Percentiles rank a stretch among this genome's conserved stretches.
Conservation (phyloP, 2,329 filamentous ascomycete species). For the Aspergillus transmontanensis region DNA sequence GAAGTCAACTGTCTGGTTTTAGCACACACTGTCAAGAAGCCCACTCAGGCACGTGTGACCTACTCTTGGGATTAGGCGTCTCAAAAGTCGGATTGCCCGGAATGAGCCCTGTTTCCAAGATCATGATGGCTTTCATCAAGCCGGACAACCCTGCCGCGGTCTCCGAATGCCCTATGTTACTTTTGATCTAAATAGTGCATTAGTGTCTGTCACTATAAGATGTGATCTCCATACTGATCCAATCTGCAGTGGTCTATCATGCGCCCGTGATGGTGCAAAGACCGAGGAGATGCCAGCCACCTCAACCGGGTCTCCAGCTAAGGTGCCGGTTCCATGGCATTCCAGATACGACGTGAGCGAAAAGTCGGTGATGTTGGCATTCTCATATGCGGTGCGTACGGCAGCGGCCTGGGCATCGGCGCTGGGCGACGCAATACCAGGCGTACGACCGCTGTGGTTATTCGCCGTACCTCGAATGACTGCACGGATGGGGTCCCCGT, state of each 20-base stretch:
- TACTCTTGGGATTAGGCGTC: constrained; percentile 19
- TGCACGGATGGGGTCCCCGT: constrained; percentile 30
- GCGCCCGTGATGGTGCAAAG: neutral
- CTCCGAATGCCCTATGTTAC: constrained; percentile 23
- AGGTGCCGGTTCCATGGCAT: constrained; percentile 38
- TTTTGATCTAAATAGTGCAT: constrained; percentile 41
- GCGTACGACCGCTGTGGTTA: constrained; percentile 25
- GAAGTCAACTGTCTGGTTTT: constrained; percentile 4
- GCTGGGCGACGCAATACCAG: constrained; percentile 25
- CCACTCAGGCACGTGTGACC: neutral
- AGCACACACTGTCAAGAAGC: neutral
- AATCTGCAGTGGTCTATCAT: constrained; percentile 7
- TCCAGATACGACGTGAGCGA: constrained; percentile 37
- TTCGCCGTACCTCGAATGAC: constrained; percentile 26
- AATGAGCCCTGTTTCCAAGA: constrained; percentile 22
- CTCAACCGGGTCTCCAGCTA: constrained; percentile 10
- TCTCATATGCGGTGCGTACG: constrained; percentile 34
- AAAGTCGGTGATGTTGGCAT: constrained; percentile 27
- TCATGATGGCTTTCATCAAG: constrained; percentile 24
- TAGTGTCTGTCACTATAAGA: neutral
- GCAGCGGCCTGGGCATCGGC: constrained; percentile 26
- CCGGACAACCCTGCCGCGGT: constrained; percentile 17
- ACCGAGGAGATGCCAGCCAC: constrained; percentile 4
- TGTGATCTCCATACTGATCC: constrained; percentile 46
- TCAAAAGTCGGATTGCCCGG: constrained; percentile 21